Evolutionary conservation across 345 rosid species (phyloP).

Genomic region (Arabis hirsuta): DNA sequence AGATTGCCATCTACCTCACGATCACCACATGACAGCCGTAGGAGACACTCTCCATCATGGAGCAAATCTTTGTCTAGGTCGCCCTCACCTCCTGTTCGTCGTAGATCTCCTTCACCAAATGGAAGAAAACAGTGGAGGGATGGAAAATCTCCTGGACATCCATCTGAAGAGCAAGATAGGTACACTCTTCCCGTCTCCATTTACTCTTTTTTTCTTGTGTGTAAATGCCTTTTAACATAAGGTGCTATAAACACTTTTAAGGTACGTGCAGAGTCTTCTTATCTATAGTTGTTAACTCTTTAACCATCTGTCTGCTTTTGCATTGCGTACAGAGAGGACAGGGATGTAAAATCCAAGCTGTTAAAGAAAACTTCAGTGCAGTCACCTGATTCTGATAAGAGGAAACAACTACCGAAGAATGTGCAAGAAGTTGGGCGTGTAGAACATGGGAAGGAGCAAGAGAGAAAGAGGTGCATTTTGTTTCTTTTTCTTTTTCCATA

Average conservation of each 20-base stretch:
- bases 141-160: constrained; percentile 48
- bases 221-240: constrained; percentile 11
- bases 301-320: constrained; percentile 21
- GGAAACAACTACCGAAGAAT: constrained; percentile 43
- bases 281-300: background rate
- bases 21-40: constrained; percentile 47
- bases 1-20: constrained; percentile 54
- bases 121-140: constrained; percentile 48
- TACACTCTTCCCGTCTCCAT: constrained; percentile 36
- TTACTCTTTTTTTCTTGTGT: constrained; percentile 1
- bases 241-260: constrained; percentile 1
- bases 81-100: constrained; percentile 54
- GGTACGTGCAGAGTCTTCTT: constrained; percentile 4
- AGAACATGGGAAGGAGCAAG: constrained; percentile 43
- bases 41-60: constrained; percentile 51
- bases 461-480: constrained; percentile 55
- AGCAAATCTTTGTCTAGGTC: constrained; percentile 53
- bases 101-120: constrained; percentile 51
- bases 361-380: constrained; percentile 40
- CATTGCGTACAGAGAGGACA: constrained; percentile 46
- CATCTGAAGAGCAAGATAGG: constrained; percentile 59
- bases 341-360: constrained; percentile 45
- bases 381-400: constrained; percentile 48
- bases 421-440: constrained; percentile 40
- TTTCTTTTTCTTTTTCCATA: background rate